Evolutionary conservation across 1,284 basidiomycete species (phyloP).

Genomic region (Ceratobasidium sp.): DNA sequence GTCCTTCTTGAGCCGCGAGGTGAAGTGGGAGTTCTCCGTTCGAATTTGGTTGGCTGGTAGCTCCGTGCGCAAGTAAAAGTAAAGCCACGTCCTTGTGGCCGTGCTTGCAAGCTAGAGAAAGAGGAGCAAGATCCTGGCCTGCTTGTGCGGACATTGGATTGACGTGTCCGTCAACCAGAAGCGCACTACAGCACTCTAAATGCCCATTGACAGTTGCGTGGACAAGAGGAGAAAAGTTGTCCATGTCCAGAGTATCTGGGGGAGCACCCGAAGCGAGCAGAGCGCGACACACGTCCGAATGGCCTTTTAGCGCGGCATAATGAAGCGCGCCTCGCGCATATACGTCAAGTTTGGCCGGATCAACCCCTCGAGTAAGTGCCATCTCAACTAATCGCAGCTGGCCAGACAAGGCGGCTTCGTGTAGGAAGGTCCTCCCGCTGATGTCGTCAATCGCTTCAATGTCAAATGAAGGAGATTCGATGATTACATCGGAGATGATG

Average conservation of each 20-base stretch:
- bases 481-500: slow-evolving; percentile 73
- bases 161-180: slow-evolving; percentile 68
- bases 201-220: slow-evolving; percentile 90
- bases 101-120: slow-evolving; percentile 88
- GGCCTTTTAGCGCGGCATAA: slow-evolving; percentile 94
- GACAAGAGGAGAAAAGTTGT: slow-evolving; percentile 91
- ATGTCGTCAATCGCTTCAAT: slow-evolving; percentile 95
- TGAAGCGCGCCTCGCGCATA: slow-evolving; percentile 94
- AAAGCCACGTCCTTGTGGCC: slow-evolving; percentile 86
- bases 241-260: slow-evolving; percentile 79
- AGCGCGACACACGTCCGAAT: slow-evolving; percentile 74
- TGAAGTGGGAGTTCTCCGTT: slow-evolving; percentile 97
- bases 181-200: slow-evolving; percentile 76
- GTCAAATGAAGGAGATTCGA: slow-evolving; percentile 79
- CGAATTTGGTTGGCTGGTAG: slow-evolving; percentile 81
- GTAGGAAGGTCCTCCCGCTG: slow-evolving; percentile 93
- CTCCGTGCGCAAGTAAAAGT: slow-evolving; percentile 77
- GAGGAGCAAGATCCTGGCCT: slow-evolving; percentile 77
- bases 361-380: slow-evolving; percentile 77
- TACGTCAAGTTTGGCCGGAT: slow-evolving; percentile 73
- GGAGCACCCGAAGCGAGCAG: slow-evolving; percentile 74
- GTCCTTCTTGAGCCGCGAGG: slow-evolving; percentile 96
- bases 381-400: slow-evolving; percentile 78
- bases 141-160: slow-evolving; percentile 58
- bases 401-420: slow-evolving; percentile 89